phyloP scores from a whole-genome alignment of 1,139 yeast species.

The Suhomyces kunorum region DNA sequence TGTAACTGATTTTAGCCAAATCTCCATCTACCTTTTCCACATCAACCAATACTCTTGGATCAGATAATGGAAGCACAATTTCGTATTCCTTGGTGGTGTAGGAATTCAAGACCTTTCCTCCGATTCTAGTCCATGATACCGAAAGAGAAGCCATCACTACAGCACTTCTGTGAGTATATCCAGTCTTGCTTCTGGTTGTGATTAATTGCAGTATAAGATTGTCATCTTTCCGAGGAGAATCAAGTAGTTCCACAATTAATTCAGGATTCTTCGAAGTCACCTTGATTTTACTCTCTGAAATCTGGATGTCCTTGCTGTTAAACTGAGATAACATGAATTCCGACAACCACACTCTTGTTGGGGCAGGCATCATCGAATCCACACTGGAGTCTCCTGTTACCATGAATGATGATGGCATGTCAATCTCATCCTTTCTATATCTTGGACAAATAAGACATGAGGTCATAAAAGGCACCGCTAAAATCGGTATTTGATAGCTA shows the following conservation, averaged over 20 bases:
- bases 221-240: neutral
- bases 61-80: constrained; percentile 60
- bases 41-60: constrained; percentile 63
- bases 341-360: constrained; percentile 50
- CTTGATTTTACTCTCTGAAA: constrained; percentile 24
- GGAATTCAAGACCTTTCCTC: constrained; percentile 21
- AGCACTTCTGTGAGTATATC: constrained; percentile 44
- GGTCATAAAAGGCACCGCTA: constrained; percentile 37
- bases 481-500: constrained; percentile 30
- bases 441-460: constrained; percentile 16
- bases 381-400: constrained; percentile 18
- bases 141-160: constrained; percentile 27
- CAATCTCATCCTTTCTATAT: constrained; percentile 25
- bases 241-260: constrained; percentile 26
- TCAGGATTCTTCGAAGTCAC: constrained; percentile 37
- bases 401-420: constrained; percentile 49
- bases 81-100: constrained; percentile 45
- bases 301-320: constrained; percentile 19
- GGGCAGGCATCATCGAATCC: constrained; percentile 40
- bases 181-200: constrained; percentile 41
- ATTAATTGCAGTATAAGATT: constrained; percentile 25
- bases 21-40: constrained; percentile 22
- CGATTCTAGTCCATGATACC: constrained; percentile 39
- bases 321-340: constrained; percentile 22
- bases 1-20: constrained; percentile 43